Base-by-base conservation (phyloP, 805 yeast genomes). In the Kazachstania kunashirensis region DNA sequence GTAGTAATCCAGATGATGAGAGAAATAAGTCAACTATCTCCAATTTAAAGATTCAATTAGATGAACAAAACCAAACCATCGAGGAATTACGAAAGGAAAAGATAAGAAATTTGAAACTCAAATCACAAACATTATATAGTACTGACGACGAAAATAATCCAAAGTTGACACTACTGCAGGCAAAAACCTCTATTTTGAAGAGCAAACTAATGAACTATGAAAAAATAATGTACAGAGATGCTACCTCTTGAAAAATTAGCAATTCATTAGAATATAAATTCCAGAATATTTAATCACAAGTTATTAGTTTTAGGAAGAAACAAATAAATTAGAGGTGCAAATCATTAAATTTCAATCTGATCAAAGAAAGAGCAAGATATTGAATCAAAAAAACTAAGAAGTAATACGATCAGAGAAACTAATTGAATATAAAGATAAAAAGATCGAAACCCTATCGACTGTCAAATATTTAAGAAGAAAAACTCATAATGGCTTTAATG, bases 131-230 rank as follows among this genome's bases (percentile, higher is more conserved):
- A n/a, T n/a, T n/a, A n/a, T n/a, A n/a, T 12, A 13, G 8, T 9
- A 16, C 13, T 18, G 12, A 13, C 17, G n/a, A 25, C 14, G 10
- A 18, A 18, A 67, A 61, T 0, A 45, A 53, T 26, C 65, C 66
- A 4, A 64, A 63, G 31, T 42, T 62, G 4, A 53, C 66, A 3
- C 70, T 70, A 43, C 52, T 80, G 13, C 65, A 64, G 36, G 74
- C 84, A 0, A 94, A 84, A 45, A 79, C 79, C 47, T 66, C 64
- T 35, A 67, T 84, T 2, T 55, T 83, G 30, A 69, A 72, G 41
- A 86, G 80, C 48, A 73, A 75, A 48, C 61, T 82, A 14, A 85
- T 79, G 41, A 92, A 84, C 55, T 62, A 75, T 36, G 75, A 75
- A 19, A 65, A 88, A 36, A 53, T 83, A 24, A 70, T 74, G 24